These are phyloP conservation scores for Aspergillus haitiensis DNA, from an alignment of 495 filamentous ascomycete genomes.

Conservation along the genomic window DNA sequence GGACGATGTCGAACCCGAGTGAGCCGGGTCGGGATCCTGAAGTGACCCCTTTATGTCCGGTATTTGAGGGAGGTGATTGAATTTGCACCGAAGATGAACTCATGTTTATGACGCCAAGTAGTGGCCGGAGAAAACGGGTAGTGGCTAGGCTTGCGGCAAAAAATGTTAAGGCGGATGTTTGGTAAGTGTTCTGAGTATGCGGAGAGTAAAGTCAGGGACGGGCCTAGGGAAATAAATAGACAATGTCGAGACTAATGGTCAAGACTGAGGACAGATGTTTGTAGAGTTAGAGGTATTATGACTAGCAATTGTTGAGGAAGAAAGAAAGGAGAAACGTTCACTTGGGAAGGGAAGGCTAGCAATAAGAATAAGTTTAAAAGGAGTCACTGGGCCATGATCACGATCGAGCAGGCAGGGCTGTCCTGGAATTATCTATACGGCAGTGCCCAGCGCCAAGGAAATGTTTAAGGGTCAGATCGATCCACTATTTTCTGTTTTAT, in stretches of 20 bases:
- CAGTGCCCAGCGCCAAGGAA: constrained; percentile 18
- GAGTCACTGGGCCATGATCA: constrained; percentile 6
- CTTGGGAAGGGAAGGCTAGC: not conserved
- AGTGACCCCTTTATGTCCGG: constrained; percentile 18
- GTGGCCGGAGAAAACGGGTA: not conserved
- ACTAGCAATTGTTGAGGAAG: not conserved
- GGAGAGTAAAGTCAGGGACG: not conserved
- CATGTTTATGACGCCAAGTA: constrained; percentile 27
- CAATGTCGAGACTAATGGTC: not conserved
- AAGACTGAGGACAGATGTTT: not conserved
- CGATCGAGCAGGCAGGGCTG: constrained; percentile 13
- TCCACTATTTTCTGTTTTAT: constrained; percentile 26
- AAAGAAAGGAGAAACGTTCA: not conserved
- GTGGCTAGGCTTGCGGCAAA: not conserved
- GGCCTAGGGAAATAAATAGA: not conserved
- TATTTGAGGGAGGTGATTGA: constrained; percentile 31
- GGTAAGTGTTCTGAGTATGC: not conserved
- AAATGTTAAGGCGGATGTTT: not conserved
- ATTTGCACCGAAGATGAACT: constrained; percentile 43
- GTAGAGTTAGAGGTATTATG: not conserved
- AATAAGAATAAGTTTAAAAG: constrained; percentile 2
- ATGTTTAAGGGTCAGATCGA: constrained; percentile 33
- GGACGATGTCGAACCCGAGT: constrained; percentile 42
- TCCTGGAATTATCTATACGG: constrained; percentile 18
- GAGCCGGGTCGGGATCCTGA: constrained; percentile 25